Evolutionary conservation across 2,329 filamentous ascomycete genomes (phyloP), one percentile per base, ranked within the genome.

Genomic region (Neofusicoccum cordaticola): DNA sequence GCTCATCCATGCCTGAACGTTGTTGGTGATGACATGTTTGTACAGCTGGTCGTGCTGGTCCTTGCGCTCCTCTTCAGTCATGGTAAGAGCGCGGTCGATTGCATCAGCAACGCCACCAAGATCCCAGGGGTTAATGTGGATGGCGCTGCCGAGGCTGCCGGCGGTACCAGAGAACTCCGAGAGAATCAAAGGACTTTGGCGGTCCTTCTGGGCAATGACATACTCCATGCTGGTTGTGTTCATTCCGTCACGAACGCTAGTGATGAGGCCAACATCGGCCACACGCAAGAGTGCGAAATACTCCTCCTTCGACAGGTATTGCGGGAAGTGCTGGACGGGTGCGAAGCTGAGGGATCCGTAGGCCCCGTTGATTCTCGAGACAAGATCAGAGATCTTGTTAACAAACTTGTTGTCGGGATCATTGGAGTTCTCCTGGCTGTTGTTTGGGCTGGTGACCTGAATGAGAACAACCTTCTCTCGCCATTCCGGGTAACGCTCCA

Each of bases 81-180:
- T 94, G 31, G 85, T 89, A 66, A 98, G 83, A 4, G 93, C 94
- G 62, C 87, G 81, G 72, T 96, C 86, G 74, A 98, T 93, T 68
- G 92, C 88, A 61, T 89, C 86, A 4, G 93, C 93, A 13, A 97
- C 93, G 41, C 91, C 91, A 31, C 85, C 87, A 63, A 94, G 84
- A 74, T 97, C 93, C 92, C 93, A 98, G 1, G 94, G 94, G 79
- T 98, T 98, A 82, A 98, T 97, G 77, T 96, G 92, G 67, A 97
- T 93, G 37, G 94, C 94, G 72, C 91, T 90, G 67, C 86, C 86
- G 42, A 98, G 84, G 64, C 89, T 95, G 62, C 91, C 91, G 37
- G 94, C 93, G 0, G 94, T 97, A 65, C 94, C 94, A 67, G 93
- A 97, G 77, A 98, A 98, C 77, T 98, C 94, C 13, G 95, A 98